Base-by-base conservation (phyloP, 768 basidiomycete species). In the Paxillus ammoniavirescens region DNA sequence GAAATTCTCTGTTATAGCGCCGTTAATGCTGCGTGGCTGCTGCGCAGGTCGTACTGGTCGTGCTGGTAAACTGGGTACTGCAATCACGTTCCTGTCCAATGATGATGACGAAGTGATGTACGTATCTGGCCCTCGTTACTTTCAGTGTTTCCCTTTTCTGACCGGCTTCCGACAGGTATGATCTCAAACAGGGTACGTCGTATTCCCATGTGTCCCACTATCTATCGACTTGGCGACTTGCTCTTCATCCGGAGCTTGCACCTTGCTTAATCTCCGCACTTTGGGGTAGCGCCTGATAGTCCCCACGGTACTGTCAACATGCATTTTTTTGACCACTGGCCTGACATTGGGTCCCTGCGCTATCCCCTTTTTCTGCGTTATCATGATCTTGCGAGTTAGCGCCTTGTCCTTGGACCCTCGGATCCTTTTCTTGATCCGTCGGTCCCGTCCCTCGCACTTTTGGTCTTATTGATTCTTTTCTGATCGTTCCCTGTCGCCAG, bases 41-140 rank as follows among this genome's bases (percentile, higher is more conserved):
- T 33, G 47, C 42, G n/a, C 60, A 93, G 91, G 91, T 68, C 91
- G 97, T 65, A 99, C 97, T 46, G 97, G 97, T 64, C 92, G 97
- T 73, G 97, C 97, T 30, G 97, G 97, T 45, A 98, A 98, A 72
- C 81, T 86, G 68, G 97, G 97, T 36, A 82, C 83, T 0, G 83
- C 97, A 36, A 95, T 98, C 65, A 98, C 97, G 18, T 98, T 99
- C 82, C 77, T 99, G 58, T 89, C 88, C 41, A 93, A 97, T 68
- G 91, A 95, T 60, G 95, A 97, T 66, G 93, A 95, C 49, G 93
- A 96, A 74, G 96, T 97, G 67, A 93, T 98, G 94, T 95, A 73
- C 61, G 88, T 77, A 55, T 59, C 58, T 59, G 46, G 48, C 36
- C 57, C 52, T 57, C n/a, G 6, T 10, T 9, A 9, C 5, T 33